Percentiles rank a stretch among this genome's conserved stretches.
Conservation (phyloP, 139 green algal genomes). For the Tetraselmis striata region DNA sequence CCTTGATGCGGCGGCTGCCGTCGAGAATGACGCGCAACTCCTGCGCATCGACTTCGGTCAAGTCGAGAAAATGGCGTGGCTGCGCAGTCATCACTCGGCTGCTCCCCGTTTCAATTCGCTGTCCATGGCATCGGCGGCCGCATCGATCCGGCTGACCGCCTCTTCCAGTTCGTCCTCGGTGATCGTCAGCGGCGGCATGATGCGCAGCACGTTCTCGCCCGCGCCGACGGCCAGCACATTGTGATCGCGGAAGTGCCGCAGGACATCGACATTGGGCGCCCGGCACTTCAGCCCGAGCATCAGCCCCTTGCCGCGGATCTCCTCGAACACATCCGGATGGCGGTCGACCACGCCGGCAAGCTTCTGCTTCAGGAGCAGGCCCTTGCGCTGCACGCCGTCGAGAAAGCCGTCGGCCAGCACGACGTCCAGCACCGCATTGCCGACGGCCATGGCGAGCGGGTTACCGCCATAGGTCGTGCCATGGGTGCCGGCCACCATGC, state of each 20-base stretch:
- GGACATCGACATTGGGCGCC: conserved; percentile 62
- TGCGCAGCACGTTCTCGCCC: conserved; percentile 42
- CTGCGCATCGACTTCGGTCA: too few relatives aligned
- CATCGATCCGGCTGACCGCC: not conserved
- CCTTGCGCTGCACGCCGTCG: conserved; percentile 59
- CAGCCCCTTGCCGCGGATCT: conserved; percentile 68
- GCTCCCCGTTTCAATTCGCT: too few relatives aligned
- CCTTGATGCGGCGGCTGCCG: too few relatives aligned
- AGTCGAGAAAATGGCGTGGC: too few relatives aligned
- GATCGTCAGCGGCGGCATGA: conserved; percentile 90
- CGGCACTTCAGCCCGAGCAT: conserved; percentile 83
- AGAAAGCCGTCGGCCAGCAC: conserved; percentile 80
- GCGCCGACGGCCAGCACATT: conserved; percentile 31
- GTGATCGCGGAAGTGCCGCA: conserved; percentile 37
- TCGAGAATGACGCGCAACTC: too few relatives aligned
- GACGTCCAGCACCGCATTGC: conserved; percentile 71
- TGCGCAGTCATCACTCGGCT: too few relatives aligned
- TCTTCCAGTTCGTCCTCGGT: conserved; percentile 80
- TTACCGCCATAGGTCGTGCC: conserved; percentile 96
- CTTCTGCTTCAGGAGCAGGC: conserved; percentile 60
- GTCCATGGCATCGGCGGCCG: too few relatives aligned
- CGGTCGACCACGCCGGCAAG: conserved; percentile 50
- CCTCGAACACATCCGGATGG: conserved; percentile 70
- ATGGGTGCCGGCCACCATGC: conserved; percentile 89
- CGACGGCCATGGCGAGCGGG: conserved; percentile 83